Base-by-base conservation (phyloP, 169 alveolate species). In the Plasmodium knowlesi region DNA sequence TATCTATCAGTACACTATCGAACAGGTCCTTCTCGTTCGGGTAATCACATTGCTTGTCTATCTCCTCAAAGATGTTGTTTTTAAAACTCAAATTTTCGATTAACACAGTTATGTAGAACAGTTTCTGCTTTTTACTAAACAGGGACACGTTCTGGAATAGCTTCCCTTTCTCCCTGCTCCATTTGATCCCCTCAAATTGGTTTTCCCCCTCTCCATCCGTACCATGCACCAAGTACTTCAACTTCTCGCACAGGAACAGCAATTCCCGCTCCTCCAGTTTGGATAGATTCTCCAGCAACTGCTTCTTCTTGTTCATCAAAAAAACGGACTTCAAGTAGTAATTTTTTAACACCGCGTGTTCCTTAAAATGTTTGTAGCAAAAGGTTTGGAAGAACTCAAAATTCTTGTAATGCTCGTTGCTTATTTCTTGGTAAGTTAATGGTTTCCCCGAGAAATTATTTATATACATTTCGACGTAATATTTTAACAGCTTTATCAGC, bases 381-480 rank as follows among this genome's bases (percentile, higher is more conserved):
- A 89, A 89, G 19, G 28, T 80, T 79, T 89, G 94, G 30, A 89
- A 89, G 16, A 61, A 61, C 54, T 89, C 94, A 89, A 89, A 89
- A 28, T 89, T 89, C 53, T 73, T 79, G 46, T 89, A 89, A 61
- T 89, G 94, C 32, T 89, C 94, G 72, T 89, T 89, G 70, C 82
- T 79, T 61, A 89, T 78, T 57, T 89, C 94, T 22, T 78, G 50
- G 67, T 89, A 89, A 1, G 90, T 89, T 78, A 89, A 50, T 79
- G 94, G 78, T 5, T 89, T 67, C 12, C 94, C 94, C 10, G 94
- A 89, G 79, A 89, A 89, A 67, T 89, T 89, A 32, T 89, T 50
- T 72, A 89, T 89, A 89, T 89, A 89, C 90, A 89, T 89, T 89
- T 89, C 94, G 5, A 89, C 46, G 50, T 78, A 89, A 79, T 89